phyloP scores from a whole-genome alignment of 306 rosid species.

The Sicyos baderoa region DNA sequence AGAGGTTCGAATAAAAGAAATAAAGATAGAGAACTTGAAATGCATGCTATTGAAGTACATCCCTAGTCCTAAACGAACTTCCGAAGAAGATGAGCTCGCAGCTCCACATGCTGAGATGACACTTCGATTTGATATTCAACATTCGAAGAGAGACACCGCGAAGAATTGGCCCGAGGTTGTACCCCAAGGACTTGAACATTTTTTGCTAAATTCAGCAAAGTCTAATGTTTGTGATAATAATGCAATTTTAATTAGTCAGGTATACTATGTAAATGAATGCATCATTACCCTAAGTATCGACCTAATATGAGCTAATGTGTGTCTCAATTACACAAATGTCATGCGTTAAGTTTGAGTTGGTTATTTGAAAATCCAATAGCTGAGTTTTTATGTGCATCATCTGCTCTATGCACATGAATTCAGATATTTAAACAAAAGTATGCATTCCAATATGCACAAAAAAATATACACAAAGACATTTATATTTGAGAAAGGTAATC shows the following conservation, averaged over 20 bases:
- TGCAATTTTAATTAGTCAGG: not conserved
- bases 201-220: conserved; percentile 22
- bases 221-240: conserved; percentile 17
- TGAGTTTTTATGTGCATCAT: no score
- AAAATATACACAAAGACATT: no score
- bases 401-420: not conserved
- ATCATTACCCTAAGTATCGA: not conserved
- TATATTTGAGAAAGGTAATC: no score
- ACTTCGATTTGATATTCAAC: conserved; percentile 26
- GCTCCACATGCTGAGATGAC: conserved; percentile 99
- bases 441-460: not conserved
- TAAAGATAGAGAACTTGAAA: no score
- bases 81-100: conserved; percentile 39
- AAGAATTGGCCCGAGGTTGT: conserved; percentile 33
- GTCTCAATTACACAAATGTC: not conserved
- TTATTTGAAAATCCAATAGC: not conserved
- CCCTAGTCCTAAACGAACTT: conserved; percentile 69
- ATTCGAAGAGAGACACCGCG: conserved; percentile 26
- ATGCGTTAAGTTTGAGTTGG: not conserved
- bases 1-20: no score
- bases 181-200: conserved; percentile 21
- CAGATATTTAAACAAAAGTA: not conserved
- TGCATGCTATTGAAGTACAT: no score
- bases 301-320: no score
- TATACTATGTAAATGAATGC: conserved; percentile 15